phyloP scores from a whole-genome alignment of 2,329 filamentous ascomycete genomes.

The Neonectria punicea region DNA sequence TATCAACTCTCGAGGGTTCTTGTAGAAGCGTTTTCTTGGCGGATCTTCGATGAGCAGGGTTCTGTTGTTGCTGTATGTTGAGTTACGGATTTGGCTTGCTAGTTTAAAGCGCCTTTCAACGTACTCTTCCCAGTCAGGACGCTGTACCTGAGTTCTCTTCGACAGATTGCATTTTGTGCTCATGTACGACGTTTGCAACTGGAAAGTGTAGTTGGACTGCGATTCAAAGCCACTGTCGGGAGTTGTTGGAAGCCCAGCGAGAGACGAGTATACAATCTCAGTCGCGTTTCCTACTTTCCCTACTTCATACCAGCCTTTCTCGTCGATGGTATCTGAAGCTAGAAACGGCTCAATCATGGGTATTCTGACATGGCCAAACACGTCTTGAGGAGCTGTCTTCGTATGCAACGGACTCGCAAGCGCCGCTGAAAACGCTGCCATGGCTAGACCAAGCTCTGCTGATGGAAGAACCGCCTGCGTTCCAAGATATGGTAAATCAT shows the following conservation, averaged over 20 bases:
- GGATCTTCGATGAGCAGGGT: neutral
- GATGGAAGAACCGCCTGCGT: neutral
- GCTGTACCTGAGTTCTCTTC: neutral
- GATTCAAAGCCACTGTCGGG: constrained; percentile 1
- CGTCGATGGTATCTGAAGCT: neutral
- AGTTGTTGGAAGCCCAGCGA: constrained; percentile 8
- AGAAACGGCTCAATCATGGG: constrained; percentile 17
- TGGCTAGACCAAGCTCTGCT: neutral
- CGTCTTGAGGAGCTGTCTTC: constrained; percentile 8
- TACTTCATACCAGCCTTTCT: constrained; percentile 6
- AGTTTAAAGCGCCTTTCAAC: neutral
- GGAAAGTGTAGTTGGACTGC: neutral
- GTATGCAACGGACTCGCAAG: constrained; percentile 7
- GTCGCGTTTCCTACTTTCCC: neutral
- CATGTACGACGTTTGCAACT: neutral
- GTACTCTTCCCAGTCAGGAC: neutral
- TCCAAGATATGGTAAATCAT: neutral
- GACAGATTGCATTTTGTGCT: neutral
- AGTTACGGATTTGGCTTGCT: neutral
- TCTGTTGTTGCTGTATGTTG: neutral
- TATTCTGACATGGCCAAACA: constrained; percentile 14
- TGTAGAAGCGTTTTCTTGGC: neutral
- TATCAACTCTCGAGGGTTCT: neutral
- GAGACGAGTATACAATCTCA: constrained; percentile 3
- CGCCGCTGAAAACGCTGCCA: constrained; percentile 10